These are phyloP conservation scores for Ceratobasidium sp. DNA, from an alignment of 1,284 basidiomycete species.

Conservation along the genomic window DNA sequence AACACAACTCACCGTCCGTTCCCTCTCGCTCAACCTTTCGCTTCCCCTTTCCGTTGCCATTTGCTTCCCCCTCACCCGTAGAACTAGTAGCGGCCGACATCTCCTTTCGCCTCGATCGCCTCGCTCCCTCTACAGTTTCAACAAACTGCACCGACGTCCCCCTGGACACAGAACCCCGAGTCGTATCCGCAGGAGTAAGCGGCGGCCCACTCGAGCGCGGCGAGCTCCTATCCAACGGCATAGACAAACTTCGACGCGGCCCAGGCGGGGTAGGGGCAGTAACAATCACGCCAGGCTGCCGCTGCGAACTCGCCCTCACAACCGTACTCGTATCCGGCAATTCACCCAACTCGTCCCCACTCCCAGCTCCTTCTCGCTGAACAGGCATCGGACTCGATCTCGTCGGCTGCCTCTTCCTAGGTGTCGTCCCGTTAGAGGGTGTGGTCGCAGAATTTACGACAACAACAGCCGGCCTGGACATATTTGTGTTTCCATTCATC, in stretches of 20 bases:
- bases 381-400: slow-evolving; percentile 15
- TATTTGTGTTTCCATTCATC: slow-evolving; percentile 21
- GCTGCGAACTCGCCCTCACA: neutral
- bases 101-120: neutral
- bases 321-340: slow-evolving; percentile 23
- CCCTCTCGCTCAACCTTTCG: slow-evolving; percentile 37
- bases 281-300: slow-evolving; percentile 27
- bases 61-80: neutral
- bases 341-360: neutral
- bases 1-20: slow-evolving; percentile 16
- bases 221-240: slow-evolving; percentile 38
- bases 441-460: slow-evolving; percentile 39
- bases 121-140: slow-evolving; percentile 26
- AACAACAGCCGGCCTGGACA: slow-evolving; percentile 17
- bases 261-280: slow-evolving; percentile 44
- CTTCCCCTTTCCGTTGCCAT: slow-evolving; percentile 34
- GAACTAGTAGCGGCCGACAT: slow-evolving; percentile 5
- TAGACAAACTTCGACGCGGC: slow-evolving; percentile 32
- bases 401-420: slow-evolving; percentile 12
- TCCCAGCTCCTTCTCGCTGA: neutral
- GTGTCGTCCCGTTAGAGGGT: neutral
- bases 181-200: neutral
- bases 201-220: neutral
- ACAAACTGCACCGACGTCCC: slow-evolving; percentile 42
- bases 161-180: slow-evolving; percentile 17